Evolutionary conservation across 2,329 filamentous ascomycete species (phyloP), one percentile per base, ranked within the genome.

Genomic region (Bertia moriformis): DNA sequence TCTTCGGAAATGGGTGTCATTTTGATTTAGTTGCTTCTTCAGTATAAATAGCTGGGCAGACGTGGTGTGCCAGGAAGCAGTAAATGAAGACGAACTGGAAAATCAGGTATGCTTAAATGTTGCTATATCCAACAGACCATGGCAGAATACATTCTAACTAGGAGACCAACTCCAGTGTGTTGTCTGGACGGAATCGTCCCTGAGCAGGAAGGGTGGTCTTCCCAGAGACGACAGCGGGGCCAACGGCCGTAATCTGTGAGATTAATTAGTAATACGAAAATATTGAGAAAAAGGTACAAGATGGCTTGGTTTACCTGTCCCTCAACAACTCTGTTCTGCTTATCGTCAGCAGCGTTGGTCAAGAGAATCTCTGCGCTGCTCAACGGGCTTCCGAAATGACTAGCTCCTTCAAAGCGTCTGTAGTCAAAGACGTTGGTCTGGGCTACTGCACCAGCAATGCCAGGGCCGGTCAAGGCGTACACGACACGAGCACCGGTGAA

Each of bases 381-480:
- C 10, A 35, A 17, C 7, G 32, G 32, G 15, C 10, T 15, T 13
- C 32, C 32, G 15, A 35, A 35, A 18, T 35, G 32, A 18, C 32
- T 35, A 7, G 32, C 10, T 12, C 32, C 32, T 7, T 7, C 17
- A 18, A 14, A 17, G 15, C 10, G 32, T 35, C 32, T 13, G 57
- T 96, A 96, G 55, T 96, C 89, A 52, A 84, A 93, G 29, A 88
- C 69, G 44, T 84, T 78, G 4, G 84, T 93, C 61, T 96, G 89
- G 1, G 81, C 67, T n/a, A 93, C 73, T 1, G 88, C 81, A 27
- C 91, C 91, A 2, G 88, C 89, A n/a, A 96, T 83, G 43, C 75
- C 73, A 18, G 85, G 66, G 1, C 83, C 78, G 14, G 86, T 83
- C 40, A 98, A 67, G 3, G 87, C 88, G 56, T 96, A 94, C 38